Conservation (phyloP, 2,329 filamentous ascomycete genomes). For the Penicillium frequentans region DNA sequence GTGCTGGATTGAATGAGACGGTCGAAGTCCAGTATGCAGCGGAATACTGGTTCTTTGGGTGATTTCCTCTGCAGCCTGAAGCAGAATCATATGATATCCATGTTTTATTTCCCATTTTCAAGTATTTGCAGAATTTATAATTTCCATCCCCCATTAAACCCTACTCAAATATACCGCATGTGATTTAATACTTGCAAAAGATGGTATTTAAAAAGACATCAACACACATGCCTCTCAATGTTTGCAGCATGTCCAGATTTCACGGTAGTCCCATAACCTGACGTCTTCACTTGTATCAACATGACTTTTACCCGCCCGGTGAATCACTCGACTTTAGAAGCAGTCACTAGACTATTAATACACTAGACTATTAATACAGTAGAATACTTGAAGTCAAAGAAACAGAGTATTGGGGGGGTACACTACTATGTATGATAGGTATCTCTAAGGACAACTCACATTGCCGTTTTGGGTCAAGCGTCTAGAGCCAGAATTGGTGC, state of each 20-base stretch:
- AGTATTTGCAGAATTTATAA: not conserved
- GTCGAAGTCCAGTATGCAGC: slow-evolving; percentile 42
- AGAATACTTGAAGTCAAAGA: not conserved
- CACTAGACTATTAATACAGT: not conserved
- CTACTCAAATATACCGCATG: too few species aligned
- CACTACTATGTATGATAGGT: not conserved
- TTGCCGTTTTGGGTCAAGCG: not conserved
- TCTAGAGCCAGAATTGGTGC: not conserved
- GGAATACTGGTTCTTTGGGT: slow-evolving; percentile 47
- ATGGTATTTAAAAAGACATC: too few species aligned
- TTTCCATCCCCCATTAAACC: too few species aligned
- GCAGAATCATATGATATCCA: not conserved
- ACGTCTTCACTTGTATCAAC: too few species aligned
- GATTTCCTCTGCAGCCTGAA: slow-evolving; percentile 1
- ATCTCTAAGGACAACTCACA: not conserved
- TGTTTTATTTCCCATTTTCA: not conserved
- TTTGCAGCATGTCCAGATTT: too few species aligned
- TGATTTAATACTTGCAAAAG: too few species aligned
- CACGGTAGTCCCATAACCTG: too few species aligned
- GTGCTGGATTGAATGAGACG: slow-evolving; percentile 29
- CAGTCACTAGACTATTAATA: not conserved
- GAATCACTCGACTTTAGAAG: not conserved
- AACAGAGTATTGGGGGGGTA: not conserved
- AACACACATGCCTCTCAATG: too few species aligned
- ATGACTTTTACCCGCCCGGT: not conserved